A percentile compares a stretch with the other conserved stretches of the same genome.
Evolutionary conservation across 352 stramenopile species (phyloP).

Genomic region (Phytophthora multivora): DNA sequence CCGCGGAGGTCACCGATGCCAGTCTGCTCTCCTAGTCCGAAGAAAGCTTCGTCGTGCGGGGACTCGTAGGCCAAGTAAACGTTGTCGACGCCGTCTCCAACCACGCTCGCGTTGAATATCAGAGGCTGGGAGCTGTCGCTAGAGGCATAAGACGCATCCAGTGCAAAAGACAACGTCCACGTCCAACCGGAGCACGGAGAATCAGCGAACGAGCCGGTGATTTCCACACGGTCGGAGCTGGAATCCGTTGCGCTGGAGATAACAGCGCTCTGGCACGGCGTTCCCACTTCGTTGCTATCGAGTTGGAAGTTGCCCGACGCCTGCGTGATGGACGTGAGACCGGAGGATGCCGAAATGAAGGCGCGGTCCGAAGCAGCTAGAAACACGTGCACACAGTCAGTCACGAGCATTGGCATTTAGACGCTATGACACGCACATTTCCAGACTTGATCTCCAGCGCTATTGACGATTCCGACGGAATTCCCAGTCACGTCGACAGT

Average conservation of each 20-base stretch:
- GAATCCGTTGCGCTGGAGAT: slow-evolving; percentile 1
- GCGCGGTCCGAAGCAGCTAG: slow-evolving; percentile 22
- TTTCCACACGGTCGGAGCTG: slow-evolving; percentile 14
- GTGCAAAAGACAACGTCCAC: slow-evolving; percentile 17
- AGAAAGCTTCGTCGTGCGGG: slow-evolving; percentile 28
- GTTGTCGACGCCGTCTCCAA: slow-evolving; percentile 23
- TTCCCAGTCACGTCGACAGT: slow-evolving; percentile 9
- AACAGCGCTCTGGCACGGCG: background rate
- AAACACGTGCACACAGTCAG: background rate
- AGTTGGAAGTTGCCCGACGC: slow-evolving; percentile 33
- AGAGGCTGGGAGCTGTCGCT: slow-evolving; percentile 20
- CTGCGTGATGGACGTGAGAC: slow-evolving; percentile 30
- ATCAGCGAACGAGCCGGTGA: slow-evolving; percentile 19
- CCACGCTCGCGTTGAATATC: slow-evolving; percentile 29
- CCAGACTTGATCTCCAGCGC: slow-evolving; percentile 30
- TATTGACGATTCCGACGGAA: slow-evolving; percentile 27
- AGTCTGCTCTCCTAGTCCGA: slow-evolving; percentile 28
- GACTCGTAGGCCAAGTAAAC: slow-evolving; percentile 34
- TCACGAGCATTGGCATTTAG: background rate
- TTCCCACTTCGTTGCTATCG: slow-evolving; percentile 15
- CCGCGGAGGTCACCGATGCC: slow-evolving; percentile 32
- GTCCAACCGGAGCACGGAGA: slow-evolving; percentile 15
- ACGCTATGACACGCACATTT: slow-evolving; percentile 15
- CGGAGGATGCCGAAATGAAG: slow-evolving; percentile 30
- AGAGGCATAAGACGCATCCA: slow-evolving; percentile 1